These are phyloP conservation scores for Monotropa hypopitys DNA, from an alignment of 179 eudicot species.

Conservation along the genomic window DNA sequence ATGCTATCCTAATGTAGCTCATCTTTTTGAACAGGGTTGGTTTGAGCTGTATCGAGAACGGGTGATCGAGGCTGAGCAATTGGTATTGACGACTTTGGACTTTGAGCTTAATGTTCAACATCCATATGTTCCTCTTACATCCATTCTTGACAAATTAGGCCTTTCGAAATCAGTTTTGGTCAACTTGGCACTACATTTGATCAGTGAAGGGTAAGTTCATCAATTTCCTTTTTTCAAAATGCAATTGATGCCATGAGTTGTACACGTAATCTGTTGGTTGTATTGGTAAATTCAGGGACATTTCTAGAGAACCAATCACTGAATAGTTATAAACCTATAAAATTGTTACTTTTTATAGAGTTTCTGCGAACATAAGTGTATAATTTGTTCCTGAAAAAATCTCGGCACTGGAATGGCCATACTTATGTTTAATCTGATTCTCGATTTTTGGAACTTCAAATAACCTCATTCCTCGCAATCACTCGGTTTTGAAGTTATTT, in stretches of 20 bases:
- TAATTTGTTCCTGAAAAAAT: background rate
- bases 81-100: conserved; percentile 77
- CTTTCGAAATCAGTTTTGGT: conserved; percentile 72
- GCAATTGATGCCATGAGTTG: conserved; percentile 5
- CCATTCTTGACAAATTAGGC: conserved; percentile 76
- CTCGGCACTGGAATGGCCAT: background rate
- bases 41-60: conserved; percentile 87
- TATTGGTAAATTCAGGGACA: background rate
- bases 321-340: too few species aligned
- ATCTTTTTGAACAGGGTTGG: conserved; percentile 59
- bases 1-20: background rate
- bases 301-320: too few species aligned
- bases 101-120: conserved; percentile 92
- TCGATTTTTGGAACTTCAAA: background rate
- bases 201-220: conserved; percentile 86
- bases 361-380: background rate
- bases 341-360: background rate
- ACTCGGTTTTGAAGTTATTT: background rate
- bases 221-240: conserved; percentile 3
- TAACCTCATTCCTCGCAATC: background rate
- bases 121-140: conserved; percentile 77
- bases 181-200: conserved; percentile 70
- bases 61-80: conserved; percentile 76
- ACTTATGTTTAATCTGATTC: background rate
- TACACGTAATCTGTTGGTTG: background rate